Percentiles rank a stretch among this genome's conserved stretches.
phyloP scores from a whole-genome alignment of 2,329 filamentous ascomycete genomes.

The Scedosporium dehoogii region DNA sequence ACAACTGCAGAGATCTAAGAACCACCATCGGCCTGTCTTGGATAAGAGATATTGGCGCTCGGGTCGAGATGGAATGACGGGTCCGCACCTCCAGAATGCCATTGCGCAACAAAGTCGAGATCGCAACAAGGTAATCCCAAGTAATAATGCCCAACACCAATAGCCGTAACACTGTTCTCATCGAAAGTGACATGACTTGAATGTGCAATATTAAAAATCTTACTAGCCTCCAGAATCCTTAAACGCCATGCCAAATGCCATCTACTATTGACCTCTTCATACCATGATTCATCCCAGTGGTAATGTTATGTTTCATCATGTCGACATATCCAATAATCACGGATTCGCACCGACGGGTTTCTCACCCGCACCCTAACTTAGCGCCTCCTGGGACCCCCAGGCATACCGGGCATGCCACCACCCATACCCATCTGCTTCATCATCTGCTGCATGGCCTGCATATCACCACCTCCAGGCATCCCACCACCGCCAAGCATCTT shows the following conservation, averaged over 20 bases:
- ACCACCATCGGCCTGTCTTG: too few species aligned
- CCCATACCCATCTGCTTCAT: slow-evolving; percentile 62
- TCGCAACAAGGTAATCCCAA: background rate
- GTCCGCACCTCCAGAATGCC: background rate
- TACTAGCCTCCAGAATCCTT: background rate
- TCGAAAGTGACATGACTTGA: background rate
- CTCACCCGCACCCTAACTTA: slow-evolving; percentile 2
- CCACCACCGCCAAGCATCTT: slow-evolving; percentile 78
- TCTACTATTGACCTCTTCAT: background rate
- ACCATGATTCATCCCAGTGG: background rate
- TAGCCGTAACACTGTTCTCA: background rate
- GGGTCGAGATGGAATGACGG: too few species aligned
- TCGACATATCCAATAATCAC: background rate
- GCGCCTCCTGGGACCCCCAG: slow-evolving; percentile 17
- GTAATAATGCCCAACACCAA: background rate
- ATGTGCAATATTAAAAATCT: background rate
- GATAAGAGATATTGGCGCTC: too few species aligned
- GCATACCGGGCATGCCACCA: slow-evolving; percentile 24
- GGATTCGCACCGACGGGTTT: background rate
- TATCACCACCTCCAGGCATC: slow-evolving; percentile 40
- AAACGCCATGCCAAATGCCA: slow-evolving; percentile 2
- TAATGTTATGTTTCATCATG: background rate
- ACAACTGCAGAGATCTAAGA: too few species aligned
- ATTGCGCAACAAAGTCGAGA: background rate
- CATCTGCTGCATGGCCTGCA: slow-evolving; percentile 74